A percentile compares a stretch with the other conserved stretches of the same genome.
Evolutionary conservation across 306 rosid species (phyloP).

Genomic region (Rosa chinensis): DNA sequence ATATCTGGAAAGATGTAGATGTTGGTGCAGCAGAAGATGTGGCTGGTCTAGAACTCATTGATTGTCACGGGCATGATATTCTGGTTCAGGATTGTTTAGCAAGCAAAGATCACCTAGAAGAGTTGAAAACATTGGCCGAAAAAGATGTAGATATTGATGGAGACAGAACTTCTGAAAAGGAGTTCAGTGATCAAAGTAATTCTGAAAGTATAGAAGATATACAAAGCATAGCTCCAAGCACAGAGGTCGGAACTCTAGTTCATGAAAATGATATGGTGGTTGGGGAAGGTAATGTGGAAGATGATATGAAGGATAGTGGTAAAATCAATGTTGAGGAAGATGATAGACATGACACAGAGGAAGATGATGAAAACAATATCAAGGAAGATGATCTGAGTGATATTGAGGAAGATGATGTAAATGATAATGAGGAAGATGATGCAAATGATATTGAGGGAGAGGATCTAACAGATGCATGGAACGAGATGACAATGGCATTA

Average conservation of each 20-base stretch:
- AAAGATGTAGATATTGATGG: constrained; percentile 62
- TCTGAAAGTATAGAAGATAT: not conserved
- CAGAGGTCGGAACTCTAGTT: constrained; percentile 18
- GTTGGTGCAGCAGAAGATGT: not conserved
- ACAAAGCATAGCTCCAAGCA: not conserved
- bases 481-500: constrained; percentile 72
- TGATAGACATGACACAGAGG: constrained; percentile 6
- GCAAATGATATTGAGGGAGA: constrained; percentile 35
- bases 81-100: constrained; percentile 25
- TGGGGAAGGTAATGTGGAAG: not conserved
- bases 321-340: constrained; percentile 33
- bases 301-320: not conserved
- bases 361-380: not conserved
- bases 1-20: constrained; percentile 13
- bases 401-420: constrained; percentile 43
- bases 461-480: constrained; percentile 71
- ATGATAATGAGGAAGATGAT: constrained; percentile 46
- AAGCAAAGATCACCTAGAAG: constrained; percentile 27
- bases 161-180: not conserved
- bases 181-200: not conserved
- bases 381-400: constrained; percentile 59
- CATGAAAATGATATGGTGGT: not conserved
- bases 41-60: not conserved
- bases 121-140: constrained; percentile 21
- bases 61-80: constrained; percentile 21